These are phyloP conservation scores for Alternaria triticimaculans DNA, from an alignment of 2,329 filamentous ascomycete species.

Conservation along the genomic window DNA sequence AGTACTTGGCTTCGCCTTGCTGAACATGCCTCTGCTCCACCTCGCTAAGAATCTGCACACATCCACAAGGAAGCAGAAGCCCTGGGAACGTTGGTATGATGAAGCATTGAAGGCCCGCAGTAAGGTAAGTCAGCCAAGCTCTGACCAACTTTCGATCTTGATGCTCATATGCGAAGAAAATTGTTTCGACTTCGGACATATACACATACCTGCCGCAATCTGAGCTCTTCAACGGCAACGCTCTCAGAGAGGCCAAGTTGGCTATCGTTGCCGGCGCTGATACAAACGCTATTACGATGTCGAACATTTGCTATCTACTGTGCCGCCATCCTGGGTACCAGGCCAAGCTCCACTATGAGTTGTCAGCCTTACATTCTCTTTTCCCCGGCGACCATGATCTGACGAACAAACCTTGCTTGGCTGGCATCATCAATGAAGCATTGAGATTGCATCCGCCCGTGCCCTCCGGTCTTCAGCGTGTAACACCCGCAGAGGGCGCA, in stretches of 20 bases:
- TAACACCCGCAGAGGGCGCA: slow-evolving; percentile 32
- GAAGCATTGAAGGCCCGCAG: slow-evolving; percentile 12
- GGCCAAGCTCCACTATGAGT: slow-evolving; percentile 16
- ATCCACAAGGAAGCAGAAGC: neutral
- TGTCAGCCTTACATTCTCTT: slow-evolving; percentile 2
- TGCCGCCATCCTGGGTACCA: slow-evolving; percentile 49
- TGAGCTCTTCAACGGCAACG: slow-evolving; percentile 2
- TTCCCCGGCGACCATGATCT: slow-evolving; percentile 12
- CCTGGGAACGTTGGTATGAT: slow-evolving; percentile 16
- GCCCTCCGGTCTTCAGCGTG: slow-evolving; percentile 24
- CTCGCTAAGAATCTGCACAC: neutral
- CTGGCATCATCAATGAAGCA: slow-evolving; percentile 28
- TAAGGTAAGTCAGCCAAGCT: slow-evolving; percentile 1
- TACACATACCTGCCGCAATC: slow-evolving; percentile 20
- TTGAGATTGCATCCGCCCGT: slow-evolving; percentile 29
- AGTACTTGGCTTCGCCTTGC: neutral
- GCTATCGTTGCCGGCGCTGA: slow-evolving; percentile 53
- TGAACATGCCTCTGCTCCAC: neutral
- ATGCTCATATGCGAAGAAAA: slow-evolving; percentile 13
- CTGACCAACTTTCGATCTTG: neutral
- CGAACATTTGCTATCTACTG: slow-evolving; percentile 59
- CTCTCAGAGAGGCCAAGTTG: slow-evolving; percentile 18
- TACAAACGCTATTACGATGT: slow-evolving; percentile 59
- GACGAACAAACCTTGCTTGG: neutral
- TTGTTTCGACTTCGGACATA: slow-evolving; percentile 9